Evolutionary conservation across 345 rosid genomes (phyloP), one percentile per base, ranked within the genome.

Genomic region (Crucihimalaya himalaica): DNA sequence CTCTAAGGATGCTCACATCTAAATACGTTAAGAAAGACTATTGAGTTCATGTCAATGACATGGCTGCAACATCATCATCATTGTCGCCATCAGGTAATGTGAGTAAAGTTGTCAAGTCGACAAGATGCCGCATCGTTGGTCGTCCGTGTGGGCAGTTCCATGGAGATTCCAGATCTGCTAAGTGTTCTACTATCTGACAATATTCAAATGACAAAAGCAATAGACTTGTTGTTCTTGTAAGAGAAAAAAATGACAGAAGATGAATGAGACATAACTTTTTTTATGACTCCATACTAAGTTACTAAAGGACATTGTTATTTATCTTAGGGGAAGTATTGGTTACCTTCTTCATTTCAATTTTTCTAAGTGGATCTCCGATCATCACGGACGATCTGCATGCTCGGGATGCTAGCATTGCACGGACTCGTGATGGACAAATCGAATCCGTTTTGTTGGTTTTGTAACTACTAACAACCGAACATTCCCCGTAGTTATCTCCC

Each of bases 121-220:
- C 85, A 82, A 95, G 84, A 84, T 95, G 99, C 18, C 97, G 89
- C 99, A 95, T 95, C 1, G 99, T 95, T 42, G 99, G 99, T 74
- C 99, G 84, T 62, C 99, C 99, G 21, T 95, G 99, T 1, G 99
- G 99, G 75, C 96, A 95, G 80, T 95, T 95, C 98, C 98, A 95
- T n/a, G 98, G 99, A 40, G 99, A 95, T 52, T 84, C 92, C 65
- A 95, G 83, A 25, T 76, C 91, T 52, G 88, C 92, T 74, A 95
- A 81, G 84, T 87, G 96, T 77, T 81, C 85, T 0, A 95, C 79
- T 81, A 95, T 90, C 99, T 95, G 87, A 54, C 42, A 13, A 34
- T 16, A 50, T 52, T 9, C 57, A 7, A 7, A 31, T 48, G 6
- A 25, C 39, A 4, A 23, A 32, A 23, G 37, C 52, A 8, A 67